Evolutionary conservation across 352 stramenopile genomes (phyloP), one percentile per base, ranked within the genome.

Genomic region (Pythium brachiatum): DNA sequence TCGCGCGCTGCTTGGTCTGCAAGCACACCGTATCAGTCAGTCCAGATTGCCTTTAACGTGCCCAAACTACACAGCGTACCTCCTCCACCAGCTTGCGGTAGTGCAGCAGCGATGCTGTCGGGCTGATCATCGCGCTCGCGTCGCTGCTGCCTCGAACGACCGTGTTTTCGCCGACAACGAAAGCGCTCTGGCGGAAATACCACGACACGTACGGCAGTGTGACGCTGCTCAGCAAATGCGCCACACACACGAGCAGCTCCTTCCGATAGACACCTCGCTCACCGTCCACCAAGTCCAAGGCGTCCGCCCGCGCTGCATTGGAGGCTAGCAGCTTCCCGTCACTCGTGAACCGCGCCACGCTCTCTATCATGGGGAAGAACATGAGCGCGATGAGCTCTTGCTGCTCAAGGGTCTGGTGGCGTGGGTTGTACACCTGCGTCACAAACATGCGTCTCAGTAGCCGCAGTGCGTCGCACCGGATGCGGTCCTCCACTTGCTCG

Each of bases 391-490:
- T 85, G 4, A 60, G 57, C 48, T 91, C 78, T 57, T 90, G 80
- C 21, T 88, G 41, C 12, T 84, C 65, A 7, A 20, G 26, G 9
- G 53, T 72, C 46, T 83, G 73, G 20, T 84, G 75, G 0, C 64
- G 60, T 2, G 68, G 67, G 39, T 91, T 89, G 63, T 86, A 82
- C 1, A 65, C 76, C 20, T 93, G 81, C 0, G 70, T 63, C 1
- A 81, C 72, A 44, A 93, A 90, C 72, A 91, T 85, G 1, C 78
- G 76, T 1, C 81, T 68, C 25, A 93, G 34, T 27, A 90, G 66
- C 7, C 73, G 66, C 41, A 88, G 57, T 0, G 81, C 78, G 7
- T 84, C 74, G 3, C 70, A 69, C 36, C 72, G 69, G 32, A 89
- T 86, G 39, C 79, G 81, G n/a, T 85, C 70, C 53, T 91, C 81